A percentile compares a stretch with the other conserved stretches of the same genome.
Conservation (phyloP, 179 eudicot genomes). For the Spinacia oleracea region DNA sequence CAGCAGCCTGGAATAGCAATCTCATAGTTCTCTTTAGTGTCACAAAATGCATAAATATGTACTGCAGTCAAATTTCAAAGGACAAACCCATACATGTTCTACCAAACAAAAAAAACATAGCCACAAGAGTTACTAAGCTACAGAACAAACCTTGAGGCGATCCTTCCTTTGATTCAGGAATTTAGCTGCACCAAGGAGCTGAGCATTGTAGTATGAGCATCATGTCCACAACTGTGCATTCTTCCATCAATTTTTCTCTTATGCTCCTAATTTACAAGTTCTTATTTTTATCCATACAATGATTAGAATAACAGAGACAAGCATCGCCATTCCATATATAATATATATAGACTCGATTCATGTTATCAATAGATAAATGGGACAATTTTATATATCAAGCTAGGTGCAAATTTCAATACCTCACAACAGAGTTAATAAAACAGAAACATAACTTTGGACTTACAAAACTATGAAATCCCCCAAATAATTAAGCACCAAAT, state of each 20-base stretch:
- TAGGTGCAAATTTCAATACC: neutral
- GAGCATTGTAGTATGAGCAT: constrained; percentile 86
- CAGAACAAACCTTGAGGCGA: constrained; percentile 53
- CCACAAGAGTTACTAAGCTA: neutral
- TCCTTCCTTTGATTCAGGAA: constrained; percentile 67
- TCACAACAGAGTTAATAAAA: neutral
- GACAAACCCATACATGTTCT: constrained; percentile 5
- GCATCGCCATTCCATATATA: neutral
- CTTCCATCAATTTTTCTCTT: constrained; percentile 75
- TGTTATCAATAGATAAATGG: neutral
- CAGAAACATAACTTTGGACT: neutral
- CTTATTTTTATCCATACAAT: constrained; percentile 39
- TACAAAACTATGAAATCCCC: neutral
- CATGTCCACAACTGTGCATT: constrained; percentile 89
- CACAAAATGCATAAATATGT: constrained; percentile 17
- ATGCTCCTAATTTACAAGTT: constrained; percentile 80
- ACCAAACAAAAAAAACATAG: neutral
- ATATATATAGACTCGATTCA: neutral
- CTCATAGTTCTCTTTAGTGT: constrained; percentile 72
- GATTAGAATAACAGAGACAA: neutral
- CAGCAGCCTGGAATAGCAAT: constrained; percentile 91
- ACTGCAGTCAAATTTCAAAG: neutral
- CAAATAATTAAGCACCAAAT: neutral
- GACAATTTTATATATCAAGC: neutral
- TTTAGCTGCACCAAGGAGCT: constrained; percentile 91